Base-by-base conservation (phyloP, 208 protist genomes). In the Acanthamoeba lugdunensis region DNA sequence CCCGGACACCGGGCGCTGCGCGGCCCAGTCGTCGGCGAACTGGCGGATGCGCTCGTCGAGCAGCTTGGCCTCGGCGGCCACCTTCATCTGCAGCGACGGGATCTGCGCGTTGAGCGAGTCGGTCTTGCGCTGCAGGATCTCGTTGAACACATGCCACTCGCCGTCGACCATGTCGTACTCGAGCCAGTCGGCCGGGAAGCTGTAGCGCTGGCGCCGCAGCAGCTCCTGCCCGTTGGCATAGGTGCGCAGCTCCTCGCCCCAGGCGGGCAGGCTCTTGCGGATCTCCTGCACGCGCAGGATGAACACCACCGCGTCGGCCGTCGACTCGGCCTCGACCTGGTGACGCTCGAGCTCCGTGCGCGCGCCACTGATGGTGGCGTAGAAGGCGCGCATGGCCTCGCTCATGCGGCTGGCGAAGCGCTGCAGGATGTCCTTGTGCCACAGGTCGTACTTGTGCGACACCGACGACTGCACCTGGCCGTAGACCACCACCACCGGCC, bases 161-260 rank as follows among this genome's bases (percentile, higher is more conserved):
- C 98, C 97, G 33, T 98, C 97, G 25, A 99, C 95, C 71, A 97
- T 96, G 30, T 98, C 96, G 56, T 95, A 96, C 93, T 98, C 96
- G 48, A 99, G 96, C 98, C 98, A 99, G 81, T 97, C 97, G 8
- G 97, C 95, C 14, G 98, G 98, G 75, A 99, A 98, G 50, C 96
- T 88, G 97, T 98, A 97, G 71, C 97, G 90, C 77, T 99, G 97
- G 50, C 97, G 95, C 52, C 96, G 95, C 89, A 99, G 96, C 48
- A 97, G 96, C 25, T 97, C 96, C 94, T 99, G 88, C 16, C 88
- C 88, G 30, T 73, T 81, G 67, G n/a, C 88, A 48, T 93, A 93
- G 67, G 48, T 67, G 21, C 69, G 63, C 23, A 93, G 88, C 88
- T 93, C 88, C 25, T 93, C 88, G 25, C 28, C 88, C 88, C 88